Evolutionary conservation across 2,329 filamentous ascomycete species (phyloP), one percentile per base, ranked within the genome.

Genomic region (Alternaria panax): DNA sequence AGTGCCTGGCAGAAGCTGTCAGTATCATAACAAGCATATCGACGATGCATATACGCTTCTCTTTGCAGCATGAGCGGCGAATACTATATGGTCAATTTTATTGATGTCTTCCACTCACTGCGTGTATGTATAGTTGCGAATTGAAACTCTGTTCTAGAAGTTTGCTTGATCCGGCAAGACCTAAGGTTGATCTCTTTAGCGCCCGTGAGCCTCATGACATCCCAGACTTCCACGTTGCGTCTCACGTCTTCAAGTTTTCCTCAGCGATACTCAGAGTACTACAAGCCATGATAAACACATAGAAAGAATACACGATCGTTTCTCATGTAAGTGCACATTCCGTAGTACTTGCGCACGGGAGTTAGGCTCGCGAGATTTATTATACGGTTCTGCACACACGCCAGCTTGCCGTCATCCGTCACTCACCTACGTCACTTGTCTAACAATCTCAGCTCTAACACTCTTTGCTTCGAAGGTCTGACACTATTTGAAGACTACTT

Each of bases 181-280:
- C 22, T 22, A 38, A 50, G 64, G 65, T 52, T 57, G 64, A 65
- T 50, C 60, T 60, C 67, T 64, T 66, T 75, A 75, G 72, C 63
- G 72, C 52, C 63, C 59, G 61, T 69, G 66, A 69, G 66, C 61
- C 65, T 71, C 67, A 60, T 59, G 60, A 63, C 51, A 57, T 55
- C 56, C 62, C 52, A 54, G 62, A 70, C 61, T 62, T 75, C 74
- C 74, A 76, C 73, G 73, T 75, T 68, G 64, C 50, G 42, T 66
- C 52, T 65, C 54, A 34, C 43, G 54, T 6, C 57, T 42, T 41
- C 43, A 45, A 22, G 24, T 34, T 27, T 16, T 27, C 34, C 20
- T 56, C 24, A 54, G 36, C 41, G 12, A 59, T 46, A 55, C 54
- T 51, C 47, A 30, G 27, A 34, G 36, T 14, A 45, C 11, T 32